Evolutionary conservation across 345 rosid genomes (phyloP).

Genomic region (Jatropha curcas): DNA sequence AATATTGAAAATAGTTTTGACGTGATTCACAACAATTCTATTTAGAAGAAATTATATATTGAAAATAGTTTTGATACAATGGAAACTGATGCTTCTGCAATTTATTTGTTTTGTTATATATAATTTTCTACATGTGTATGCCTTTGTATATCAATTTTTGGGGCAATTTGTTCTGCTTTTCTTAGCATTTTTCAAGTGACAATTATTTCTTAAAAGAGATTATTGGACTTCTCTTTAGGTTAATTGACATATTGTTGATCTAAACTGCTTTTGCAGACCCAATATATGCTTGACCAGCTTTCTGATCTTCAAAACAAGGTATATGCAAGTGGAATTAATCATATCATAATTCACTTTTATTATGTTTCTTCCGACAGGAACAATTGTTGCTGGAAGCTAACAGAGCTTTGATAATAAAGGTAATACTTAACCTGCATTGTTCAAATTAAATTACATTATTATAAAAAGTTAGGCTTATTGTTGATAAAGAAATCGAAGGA

Average conservation of each 20-base stretch:
- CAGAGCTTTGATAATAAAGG: slow-evolving; percentile 84
- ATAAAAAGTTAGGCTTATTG: neutral
- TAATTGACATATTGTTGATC: neutral
- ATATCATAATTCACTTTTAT: neutral
- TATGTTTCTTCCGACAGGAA: slow-evolving; percentile 49
- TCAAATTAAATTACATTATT: neutral
- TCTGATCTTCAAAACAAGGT: slow-evolving; percentile 90
- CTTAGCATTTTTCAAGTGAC: neutral
- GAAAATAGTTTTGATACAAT: too few relatives aligned
- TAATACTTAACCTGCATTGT: slow-evolving; percentile 19
- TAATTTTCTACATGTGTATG: too few relatives aligned
- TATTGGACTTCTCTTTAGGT: neutral
- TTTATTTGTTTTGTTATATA: too few relatives aligned
- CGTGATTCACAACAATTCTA: too few relatives aligned
- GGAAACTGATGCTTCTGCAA: too few relatives aligned
- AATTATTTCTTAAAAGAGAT: neutral
- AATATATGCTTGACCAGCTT: slow-evolving; percentile 91
- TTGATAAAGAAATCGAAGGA: too few relatives aligned
- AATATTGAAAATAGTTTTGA: too few relatives aligned
- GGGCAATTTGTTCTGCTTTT: neutral
- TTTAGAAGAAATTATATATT: too few relatives aligned
- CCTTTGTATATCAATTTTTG: neutral
- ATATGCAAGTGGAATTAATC: neutral
- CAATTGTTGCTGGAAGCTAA: slow-evolving; percentile 83
- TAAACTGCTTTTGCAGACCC: slow-evolving; percentile 55